phyloP scores from a whole-genome alignment of 108 stramenopile genomes.

The Stephanodiscus minutulus region DNA sequence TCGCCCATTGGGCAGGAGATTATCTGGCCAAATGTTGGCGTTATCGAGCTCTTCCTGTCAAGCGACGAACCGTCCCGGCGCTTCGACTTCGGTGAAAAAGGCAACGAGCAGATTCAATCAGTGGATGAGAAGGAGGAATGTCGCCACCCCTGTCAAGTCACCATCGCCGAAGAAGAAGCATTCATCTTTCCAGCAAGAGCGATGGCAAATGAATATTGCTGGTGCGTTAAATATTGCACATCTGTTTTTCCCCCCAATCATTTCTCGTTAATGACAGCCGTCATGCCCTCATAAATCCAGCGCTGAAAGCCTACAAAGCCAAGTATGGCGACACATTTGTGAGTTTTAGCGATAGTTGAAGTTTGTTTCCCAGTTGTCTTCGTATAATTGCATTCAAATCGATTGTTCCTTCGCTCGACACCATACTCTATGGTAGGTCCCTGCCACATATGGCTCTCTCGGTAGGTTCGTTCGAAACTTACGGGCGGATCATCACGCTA shows the following conservation, averaged over 20 bases:
- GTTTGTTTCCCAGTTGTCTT: too few species aligned
- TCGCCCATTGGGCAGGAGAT: background rate
- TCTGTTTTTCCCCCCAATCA: background rate
- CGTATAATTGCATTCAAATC: too few species aligned
- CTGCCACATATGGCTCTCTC: background rate
- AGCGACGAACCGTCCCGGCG: background rate
- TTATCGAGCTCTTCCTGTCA: background rate
- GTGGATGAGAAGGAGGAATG: slow-evolving; percentile 4
- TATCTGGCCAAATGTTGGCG: background rate
- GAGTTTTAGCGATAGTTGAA: too few species aligned
- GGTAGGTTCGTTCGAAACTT: slow-evolving; percentile 1
- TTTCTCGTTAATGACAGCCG: background rate
- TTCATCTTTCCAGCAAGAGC: background rate
- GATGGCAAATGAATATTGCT: background rate
- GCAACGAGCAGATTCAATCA: slow-evolving; percentile 5
- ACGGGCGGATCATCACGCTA: background rate
- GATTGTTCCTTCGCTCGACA: too few species aligned
- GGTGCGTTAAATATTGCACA: background rate
- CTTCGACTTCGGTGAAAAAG: background rate
- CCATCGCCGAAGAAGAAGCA: background rate
- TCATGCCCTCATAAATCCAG: background rate
- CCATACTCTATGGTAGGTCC: background rate
- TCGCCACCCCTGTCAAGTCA: background rate
- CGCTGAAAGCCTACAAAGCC: background rate
- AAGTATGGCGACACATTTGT: background rate